phyloP scores from a whole-genome alignment of 495 filamentous ascomycete genomes.

The Usnea hakonensis region DNA sequence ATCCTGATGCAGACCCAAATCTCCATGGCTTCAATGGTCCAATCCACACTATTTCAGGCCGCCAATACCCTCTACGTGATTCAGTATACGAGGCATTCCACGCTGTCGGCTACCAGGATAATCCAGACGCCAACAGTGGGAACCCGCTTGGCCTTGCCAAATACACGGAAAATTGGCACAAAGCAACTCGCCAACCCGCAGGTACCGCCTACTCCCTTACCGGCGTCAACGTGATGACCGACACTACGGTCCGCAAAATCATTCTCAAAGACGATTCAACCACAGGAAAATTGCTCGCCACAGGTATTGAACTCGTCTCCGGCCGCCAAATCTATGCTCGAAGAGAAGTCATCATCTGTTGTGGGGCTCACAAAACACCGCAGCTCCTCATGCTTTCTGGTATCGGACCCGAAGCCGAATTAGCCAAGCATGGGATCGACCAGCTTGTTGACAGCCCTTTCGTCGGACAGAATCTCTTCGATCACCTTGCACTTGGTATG shows the following conservation, averaged over 20 bases:
- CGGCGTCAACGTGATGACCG: slow-evolving; percentile 25
- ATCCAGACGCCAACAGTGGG: slow-evolving; percentile 6
- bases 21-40: slow-evolving; percentile 28
- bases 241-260: slow-evolving; percentile 26
- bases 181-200: slow-evolving; percentile 4
- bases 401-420: slow-evolving; percentile 35
- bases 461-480: slow-evolving; percentile 41
- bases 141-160: slow-evolving; percentile 2
- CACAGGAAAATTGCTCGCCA: slow-evolving; percentile 14
- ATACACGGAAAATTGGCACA: neutral
- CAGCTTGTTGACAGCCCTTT: slow-evolving; percentile 32
- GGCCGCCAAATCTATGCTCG: slow-evolving; percentile 18
- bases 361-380: slow-evolving; percentile 43
- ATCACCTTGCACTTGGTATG: slow-evolving; percentile 30
- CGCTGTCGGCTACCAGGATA: neutral
- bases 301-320: slow-evolving; percentile 23
- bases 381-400: slow-evolving; percentile 53
- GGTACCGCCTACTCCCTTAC: slow-evolving; percentile 17
- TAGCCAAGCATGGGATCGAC: slow-evolving; percentile 33
- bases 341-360: slow-evolving; percentile 43
- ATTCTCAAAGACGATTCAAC: slow-evolving; percentile 20
- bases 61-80: slow-evolving; percentile 27
- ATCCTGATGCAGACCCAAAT: slow-evolving; percentile 16
- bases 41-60: slow-evolving; percentile 21
- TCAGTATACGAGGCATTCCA: neutral